A percentile compares a stretch with the other conserved stretches of the same genome.
Evolutionary conservation across 116 monocot genomes (phyloP).

Genomic region (Trichopus zeylanicus): DNA sequence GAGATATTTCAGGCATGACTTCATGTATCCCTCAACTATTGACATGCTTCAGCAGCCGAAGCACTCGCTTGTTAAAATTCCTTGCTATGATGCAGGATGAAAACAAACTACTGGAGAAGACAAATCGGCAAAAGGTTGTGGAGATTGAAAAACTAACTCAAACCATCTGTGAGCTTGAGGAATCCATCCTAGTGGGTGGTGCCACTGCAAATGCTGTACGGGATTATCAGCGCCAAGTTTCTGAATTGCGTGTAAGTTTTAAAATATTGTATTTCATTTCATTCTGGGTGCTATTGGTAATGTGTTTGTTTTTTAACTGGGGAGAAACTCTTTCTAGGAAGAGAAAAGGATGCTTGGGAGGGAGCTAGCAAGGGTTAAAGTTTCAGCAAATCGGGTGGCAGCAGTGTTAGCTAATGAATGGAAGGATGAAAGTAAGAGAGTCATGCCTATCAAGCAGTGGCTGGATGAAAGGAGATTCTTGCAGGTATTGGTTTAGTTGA

Average conservation of each 20-base stretch:
- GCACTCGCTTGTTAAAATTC: no score
- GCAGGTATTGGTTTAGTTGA: slow-evolving; percentile 27
- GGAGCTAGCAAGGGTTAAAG: slow-evolving; percentile 49
- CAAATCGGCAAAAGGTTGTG: slow-evolving; percentile 35
- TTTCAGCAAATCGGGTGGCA: slow-evolving; percentile 48
- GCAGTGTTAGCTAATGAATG: slow-evolving; percentile 46
- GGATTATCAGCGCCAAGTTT: slow-evolving; percentile 46
- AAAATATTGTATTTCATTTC: neutral
- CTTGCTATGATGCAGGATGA: slow-evolving; percentile 37
- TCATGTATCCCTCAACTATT: neutral
- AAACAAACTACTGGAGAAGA: slow-evolving; percentile 47
- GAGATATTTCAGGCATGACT: slow-evolving; percentile 48
- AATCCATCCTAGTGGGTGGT: slow-evolving; percentile 49
- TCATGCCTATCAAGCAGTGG: slow-evolving; percentile 67
- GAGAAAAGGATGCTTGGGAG: slow-evolving; percentile 58
- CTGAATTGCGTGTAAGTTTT: slow-evolving; percentile 43
- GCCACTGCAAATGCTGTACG: slow-evolving; percentile 42
- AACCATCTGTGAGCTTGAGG: slow-evolving; percentile 53
- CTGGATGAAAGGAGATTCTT: slow-evolving; percentile 57
- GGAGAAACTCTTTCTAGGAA: slow-evolving; percentile 24
- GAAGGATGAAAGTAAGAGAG: slow-evolving; percentile 48
- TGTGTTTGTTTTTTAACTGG: neutral
- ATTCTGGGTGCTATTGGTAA: neutral
- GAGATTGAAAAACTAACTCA: slow-evolving; percentile 50
- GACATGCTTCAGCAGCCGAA: no score